Evolutionary conservation across 2,329 filamentous ascomycete genomes (phyloP), one percentile per base, ranked within the genome.

Genomic region (Coniochaeta prunicola): DNA sequence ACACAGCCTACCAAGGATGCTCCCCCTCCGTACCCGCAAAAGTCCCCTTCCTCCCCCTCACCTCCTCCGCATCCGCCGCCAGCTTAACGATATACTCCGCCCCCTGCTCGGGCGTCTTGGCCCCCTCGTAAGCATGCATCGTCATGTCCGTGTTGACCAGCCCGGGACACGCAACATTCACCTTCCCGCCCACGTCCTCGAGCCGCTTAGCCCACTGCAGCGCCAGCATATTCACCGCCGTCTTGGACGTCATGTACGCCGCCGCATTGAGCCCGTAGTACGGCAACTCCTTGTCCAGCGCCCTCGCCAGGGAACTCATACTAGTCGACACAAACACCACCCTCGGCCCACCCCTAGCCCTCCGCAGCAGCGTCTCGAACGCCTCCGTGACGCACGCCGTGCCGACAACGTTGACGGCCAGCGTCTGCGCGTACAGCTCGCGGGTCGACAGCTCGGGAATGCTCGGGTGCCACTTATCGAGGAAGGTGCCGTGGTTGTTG

Each of bases 221-320:
- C 33, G 65, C 66, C 2, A 78, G 62, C 70, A 76, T 76, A 31
- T 78, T 75, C 10, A 77, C 26, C 0, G 75, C 76, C 1, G 75
- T 72, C 61, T 79, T 79, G 64, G 73, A 76, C 4, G 66, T 62
- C 13, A 73, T 65, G 57, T 79, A 78, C 1, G 67, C 64, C 34
- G 68, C 72, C 53, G 66, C 70, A 5, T 70, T 68, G 17, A 64
- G 57, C 26, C 0, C 62, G 70, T 38, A 40, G n/a, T 56, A 56
- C 21, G 6, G 31, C 36, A 21, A 4, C 3, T 0, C 59, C 61
- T 56, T 56, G 57, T 76, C 70, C 0, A 64, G 60, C 0, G 70
- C 60, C 15, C 64, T 56, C 0, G 62, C 56, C 1, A 77, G 45
- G 8, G 71, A 73, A 0, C 71, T 74, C 64, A 75, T 69, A 3